These are phyloP conservation scores for Penicillium lagena DNA, from an alignment of 495 filamentous ascomycete genomes.

Conservation along the genomic window DNA sequence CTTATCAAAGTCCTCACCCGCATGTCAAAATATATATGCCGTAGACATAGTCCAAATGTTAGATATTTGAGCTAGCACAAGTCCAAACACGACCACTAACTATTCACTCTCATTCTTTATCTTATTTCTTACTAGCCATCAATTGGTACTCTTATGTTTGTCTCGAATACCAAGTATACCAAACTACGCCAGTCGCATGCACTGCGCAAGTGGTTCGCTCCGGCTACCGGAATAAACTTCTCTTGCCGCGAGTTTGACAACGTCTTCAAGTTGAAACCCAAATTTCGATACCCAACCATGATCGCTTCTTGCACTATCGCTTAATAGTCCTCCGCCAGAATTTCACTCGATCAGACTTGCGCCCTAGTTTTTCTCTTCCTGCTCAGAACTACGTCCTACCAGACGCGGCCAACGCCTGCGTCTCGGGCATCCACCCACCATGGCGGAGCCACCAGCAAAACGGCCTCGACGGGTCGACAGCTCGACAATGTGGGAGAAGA, in stretches of 20 bases:
- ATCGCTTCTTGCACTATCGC: neutral
- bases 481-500: slow-evolving; percentile 47
- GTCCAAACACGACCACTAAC: too few relatives aligned
- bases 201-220: slow-evolving; percentile 10
- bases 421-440: slow-evolving; percentile 15
- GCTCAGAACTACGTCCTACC: neutral
- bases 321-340: neutral
- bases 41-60: too few relatives aligned
- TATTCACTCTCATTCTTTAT: too few relatives aligned
- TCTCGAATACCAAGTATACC: too few relatives aligned
- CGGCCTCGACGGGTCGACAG: slow-evolving; percentile 48
- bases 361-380: too few relatives aligned
- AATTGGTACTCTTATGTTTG: too few relatives aligned
- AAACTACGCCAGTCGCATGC: neutral
- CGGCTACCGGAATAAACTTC: slow-evolving; percentile 22
- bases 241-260: slow-evolving; percentile 1
- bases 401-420: slow-evolving; percentile 6
- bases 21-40: too few relatives aligned
- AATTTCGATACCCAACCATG: too few relatives aligned
- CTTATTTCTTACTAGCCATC: too few relatives aligned
- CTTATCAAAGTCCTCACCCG: too few relatives aligned
- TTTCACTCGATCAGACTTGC: too few relatives aligned
- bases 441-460: slow-evolving; percentile 50
- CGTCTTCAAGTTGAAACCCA: slow-evolving; percentile 6
- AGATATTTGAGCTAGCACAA: too few relatives aligned